These are phyloP conservation scores for Marasmius fiardii DNA, from an alignment of 1,284 basidiomycete species.

Conservation along the genomic window DNA sequence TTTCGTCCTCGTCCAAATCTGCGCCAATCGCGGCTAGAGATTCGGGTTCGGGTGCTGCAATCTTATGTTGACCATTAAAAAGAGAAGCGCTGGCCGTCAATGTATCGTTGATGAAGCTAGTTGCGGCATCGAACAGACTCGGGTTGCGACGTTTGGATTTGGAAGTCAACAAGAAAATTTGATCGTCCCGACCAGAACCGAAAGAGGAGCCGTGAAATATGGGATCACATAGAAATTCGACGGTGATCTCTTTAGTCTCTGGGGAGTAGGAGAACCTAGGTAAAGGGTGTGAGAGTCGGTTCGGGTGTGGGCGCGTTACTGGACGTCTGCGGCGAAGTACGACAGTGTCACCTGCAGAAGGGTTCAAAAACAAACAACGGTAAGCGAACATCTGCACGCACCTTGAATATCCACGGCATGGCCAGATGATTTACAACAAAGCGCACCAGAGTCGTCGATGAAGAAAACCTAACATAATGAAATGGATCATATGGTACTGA, in stretches of 20 bases:
- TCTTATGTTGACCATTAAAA: constrained; percentile 25
- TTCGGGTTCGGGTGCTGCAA: constrained; percentile 53
- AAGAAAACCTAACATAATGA: constrained; percentile 75
- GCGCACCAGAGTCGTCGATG: constrained; percentile 67
- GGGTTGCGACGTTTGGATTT: constrained; percentile 64
- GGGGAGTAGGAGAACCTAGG: constrained; percentile 63
- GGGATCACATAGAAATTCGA: constrained; percentile 61
- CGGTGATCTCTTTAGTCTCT: constrained; percentile 53
- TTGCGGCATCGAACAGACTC: constrained; percentile 66
- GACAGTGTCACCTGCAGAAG: constrained; percentile 47
- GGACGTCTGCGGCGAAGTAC: constrained; percentile 75
- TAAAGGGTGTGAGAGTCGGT: constrained; percentile 69
- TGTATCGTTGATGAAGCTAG: constrained; percentile 55
- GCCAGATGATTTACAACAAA: constrained; percentile 74
- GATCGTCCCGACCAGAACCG: constrained; percentile 50
- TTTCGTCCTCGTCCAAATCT: constrained; percentile 71
- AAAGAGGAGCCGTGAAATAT: constrained; percentile 42
- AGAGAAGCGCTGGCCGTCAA: constrained; percentile 52
- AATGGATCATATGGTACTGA: constrained; percentile 1
- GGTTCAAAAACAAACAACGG: not conserved
- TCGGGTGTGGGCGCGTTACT: constrained; percentile 70
- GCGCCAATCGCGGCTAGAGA: constrained; percentile 64
- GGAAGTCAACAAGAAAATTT: constrained; percentile 58
- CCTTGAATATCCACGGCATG: constrained; percentile 79
- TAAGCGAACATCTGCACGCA: constrained; percentile 21